Evolutionary conservation across 352 stramenopile genomes (phyloP).

Genomic region (Halophytophthora batemanensis): DNA sequence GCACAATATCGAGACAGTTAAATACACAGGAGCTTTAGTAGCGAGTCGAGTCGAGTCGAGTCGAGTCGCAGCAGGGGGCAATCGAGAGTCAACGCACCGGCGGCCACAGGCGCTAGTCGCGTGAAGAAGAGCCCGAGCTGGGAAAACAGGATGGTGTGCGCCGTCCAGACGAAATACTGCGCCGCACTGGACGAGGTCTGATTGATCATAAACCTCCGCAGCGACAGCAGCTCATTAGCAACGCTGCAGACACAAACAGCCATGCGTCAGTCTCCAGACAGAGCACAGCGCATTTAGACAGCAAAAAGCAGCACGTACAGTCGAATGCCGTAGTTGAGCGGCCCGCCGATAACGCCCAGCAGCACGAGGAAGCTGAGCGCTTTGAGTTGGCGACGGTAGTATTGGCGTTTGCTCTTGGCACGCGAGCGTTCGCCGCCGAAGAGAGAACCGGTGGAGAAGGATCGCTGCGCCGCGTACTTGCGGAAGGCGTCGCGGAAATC

Average conservation of each 20-base stretch:
- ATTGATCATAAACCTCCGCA: slow-evolving; percentile 43
- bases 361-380: slow-evolving; percentile 76
- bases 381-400: slow-evolving; percentile 66
- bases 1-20: no score
- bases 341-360: slow-evolving; percentile 75
- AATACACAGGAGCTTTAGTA: background rate
- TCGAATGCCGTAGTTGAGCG: slow-evolving; percentile 73
- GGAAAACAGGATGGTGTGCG: slow-evolving; percentile 72
- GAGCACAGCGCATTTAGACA: background rate
- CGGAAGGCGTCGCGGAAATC: slow-evolving; percentile 44
- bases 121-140: slow-evolving; percentile 67
- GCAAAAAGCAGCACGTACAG: slow-evolving; percentile 24
- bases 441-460: slow-evolving; percentile 49
- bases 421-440: slow-evolving; percentile 53
- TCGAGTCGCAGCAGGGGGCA: no score
- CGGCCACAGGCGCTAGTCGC: slow-evolving; percentile 63
- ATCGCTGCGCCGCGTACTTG: slow-evolving; percentile 37
- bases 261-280: background rate
- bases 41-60: no score
- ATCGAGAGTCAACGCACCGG: no score
- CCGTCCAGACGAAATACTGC: slow-evolving; percentile 58
- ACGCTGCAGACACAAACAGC: slow-evolving; percentile 18
- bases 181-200: slow-evolving; percentile 24
- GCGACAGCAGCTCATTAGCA: slow-evolving; percentile 35
- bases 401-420: slow-evolving; percentile 35